phyloP scores from a whole-genome alignment of 257 asterid genomes.

The Gynochthodes officinalis region DNA sequence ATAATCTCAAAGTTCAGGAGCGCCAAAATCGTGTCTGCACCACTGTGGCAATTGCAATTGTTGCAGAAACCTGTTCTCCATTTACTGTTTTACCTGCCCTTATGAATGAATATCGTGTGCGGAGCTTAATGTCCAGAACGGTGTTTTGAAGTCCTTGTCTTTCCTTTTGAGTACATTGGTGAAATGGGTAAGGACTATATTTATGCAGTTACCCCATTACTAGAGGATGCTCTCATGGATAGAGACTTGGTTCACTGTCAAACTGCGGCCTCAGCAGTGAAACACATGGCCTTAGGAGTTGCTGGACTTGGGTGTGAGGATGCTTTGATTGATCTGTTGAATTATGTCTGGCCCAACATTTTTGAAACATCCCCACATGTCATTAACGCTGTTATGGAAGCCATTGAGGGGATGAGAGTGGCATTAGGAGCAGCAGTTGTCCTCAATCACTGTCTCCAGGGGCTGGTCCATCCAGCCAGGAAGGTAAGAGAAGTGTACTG shows the following conservation, averaged over 20 bases:
- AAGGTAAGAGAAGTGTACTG: constrained; percentile 92
- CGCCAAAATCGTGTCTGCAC: constrained; percentile 95
- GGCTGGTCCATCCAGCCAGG: constrained; percentile 88
- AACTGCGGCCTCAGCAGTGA: constrained; percentile 90
- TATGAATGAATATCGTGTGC: constrained; percentile 88
- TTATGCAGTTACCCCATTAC: constrained; percentile 83
- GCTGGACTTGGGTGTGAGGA: constrained; percentile 94
- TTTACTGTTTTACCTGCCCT: constrained; percentile 82
- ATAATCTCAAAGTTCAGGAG: constrained; percentile 88
- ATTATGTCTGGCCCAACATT: constrained; percentile 87
- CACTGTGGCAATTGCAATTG: constrained; percentile 95
- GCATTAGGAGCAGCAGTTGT: constrained; percentile 81
- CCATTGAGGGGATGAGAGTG: constrained; percentile 92
- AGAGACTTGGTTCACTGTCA: constrained; percentile 81
- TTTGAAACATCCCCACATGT: constrained; percentile 92
- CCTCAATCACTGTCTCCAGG: constrained; percentile 82
- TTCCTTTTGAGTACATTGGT: constrained; percentile 81
- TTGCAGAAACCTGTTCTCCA: constrained; percentile 90
- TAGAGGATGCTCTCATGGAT: constrained; percentile 93
- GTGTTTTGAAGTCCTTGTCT: constrained; percentile 79
- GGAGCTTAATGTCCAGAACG: constrained; percentile 90
- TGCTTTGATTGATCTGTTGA: constrained; percentile 72
- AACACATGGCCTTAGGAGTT: constrained; percentile 88
- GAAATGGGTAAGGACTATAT: constrained; percentile 96
- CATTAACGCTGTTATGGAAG: constrained; percentile 85